Conservation (phyloP, 2,329 filamentous ascomycete genomes). For the Thielaviopsis punctulata region DNA sequence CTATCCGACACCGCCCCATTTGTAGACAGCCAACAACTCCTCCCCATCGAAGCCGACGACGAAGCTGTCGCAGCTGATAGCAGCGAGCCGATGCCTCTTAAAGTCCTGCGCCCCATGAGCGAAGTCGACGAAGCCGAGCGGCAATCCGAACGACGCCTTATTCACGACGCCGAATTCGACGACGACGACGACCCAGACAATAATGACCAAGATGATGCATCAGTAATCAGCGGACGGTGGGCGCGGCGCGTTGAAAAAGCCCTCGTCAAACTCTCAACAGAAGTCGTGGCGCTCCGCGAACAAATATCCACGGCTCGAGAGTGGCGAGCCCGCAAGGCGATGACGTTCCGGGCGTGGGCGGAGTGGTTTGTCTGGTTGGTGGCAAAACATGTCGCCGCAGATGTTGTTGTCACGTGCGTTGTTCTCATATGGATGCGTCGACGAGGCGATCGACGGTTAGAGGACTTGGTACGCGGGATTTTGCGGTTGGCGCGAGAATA, state of each 20-base stretch:
- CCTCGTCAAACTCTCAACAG: slow-evolving; percentile 75
- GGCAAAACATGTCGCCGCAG: slow-evolving; percentile 56
- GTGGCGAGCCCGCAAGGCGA: slow-evolving; percentile 47
- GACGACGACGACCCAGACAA: slow-evolving; percentile 20
- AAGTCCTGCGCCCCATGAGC: slow-evolving; percentile 69
- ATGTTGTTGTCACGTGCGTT: slow-evolving; percentile 47
- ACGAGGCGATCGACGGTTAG: slow-evolving; percentile 52
- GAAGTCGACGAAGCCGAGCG: slow-evolving; percentile 56
- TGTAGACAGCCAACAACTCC: slow-evolving; percentile 19
- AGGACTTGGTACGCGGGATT: slow-evolving; percentile 54
- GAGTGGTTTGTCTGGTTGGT: slow-evolving; percentile 52
- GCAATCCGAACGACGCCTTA: slow-evolving; percentile 30
- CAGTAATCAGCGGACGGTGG: slow-evolving; percentile 32
- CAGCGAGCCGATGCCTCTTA: slow-evolving; percentile 35
- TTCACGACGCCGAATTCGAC: slow-evolving; percentile 29
- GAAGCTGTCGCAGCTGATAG: slow-evolving; percentile 30
- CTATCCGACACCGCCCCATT: slow-evolving; percentile 42
- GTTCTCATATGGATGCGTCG: slow-evolving; percentile 56
- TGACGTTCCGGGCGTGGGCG: slow-evolving; percentile 51
- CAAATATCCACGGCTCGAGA: slow-evolving; percentile 67
- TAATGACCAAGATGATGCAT: slow-evolving; percentile 14
- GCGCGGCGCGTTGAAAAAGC: slow-evolving; percentile 68
- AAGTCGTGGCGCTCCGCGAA: slow-evolving; percentile 81
- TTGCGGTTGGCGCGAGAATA: slow-evolving; percentile 42
- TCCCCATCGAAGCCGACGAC: slow-evolving; percentile 21